These are phyloP conservation scores for Barnettozyma populi DNA, from an alignment of 805 yeast genomes.

Conservation along the genomic window DNA sequence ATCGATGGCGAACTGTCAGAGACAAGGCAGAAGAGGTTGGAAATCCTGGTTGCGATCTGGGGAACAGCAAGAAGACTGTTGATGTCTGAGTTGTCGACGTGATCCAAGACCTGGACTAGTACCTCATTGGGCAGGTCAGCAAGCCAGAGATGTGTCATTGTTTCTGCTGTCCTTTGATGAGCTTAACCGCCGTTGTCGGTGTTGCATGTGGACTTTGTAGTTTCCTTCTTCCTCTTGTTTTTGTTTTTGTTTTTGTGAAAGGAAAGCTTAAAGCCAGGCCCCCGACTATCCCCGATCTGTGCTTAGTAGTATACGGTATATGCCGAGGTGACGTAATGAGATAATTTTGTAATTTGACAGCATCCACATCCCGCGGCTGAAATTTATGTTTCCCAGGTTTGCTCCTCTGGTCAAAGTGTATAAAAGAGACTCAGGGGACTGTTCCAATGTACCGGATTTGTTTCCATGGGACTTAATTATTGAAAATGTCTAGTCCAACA, in stretches of 20 bases:
- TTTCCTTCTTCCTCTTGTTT: neutral
- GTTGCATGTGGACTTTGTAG: too few relatives aligned
- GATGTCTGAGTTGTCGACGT: neutral
- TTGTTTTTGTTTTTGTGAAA: neutral
- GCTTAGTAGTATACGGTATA: too few relatives aligned
- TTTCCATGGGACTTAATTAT: neutral
- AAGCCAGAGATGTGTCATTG: neutral
- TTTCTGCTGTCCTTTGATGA: neutral
- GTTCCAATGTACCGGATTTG: neutral
- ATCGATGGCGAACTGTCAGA: neutral
- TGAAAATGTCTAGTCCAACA: slow-evolving; percentile 4
- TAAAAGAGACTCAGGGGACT: neutral
- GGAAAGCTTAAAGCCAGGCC: neutral
- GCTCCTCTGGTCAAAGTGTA: neutral
- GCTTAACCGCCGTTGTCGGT: neutral
- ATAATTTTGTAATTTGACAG: neutral
- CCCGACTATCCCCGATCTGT: neutral
- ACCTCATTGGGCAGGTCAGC: neutral
- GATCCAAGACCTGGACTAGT: neutral
- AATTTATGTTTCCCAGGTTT: neutral
- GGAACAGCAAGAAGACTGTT: neutral
- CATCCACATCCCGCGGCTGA: neutral
- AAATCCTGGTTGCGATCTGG: neutral
- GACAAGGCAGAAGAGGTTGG: neutral
- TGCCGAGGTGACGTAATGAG: too few relatives aligned